Base-by-base conservation (phyloP, 495 filamentous ascomycete genomes). In the Usnea hakonensis region DNA sequence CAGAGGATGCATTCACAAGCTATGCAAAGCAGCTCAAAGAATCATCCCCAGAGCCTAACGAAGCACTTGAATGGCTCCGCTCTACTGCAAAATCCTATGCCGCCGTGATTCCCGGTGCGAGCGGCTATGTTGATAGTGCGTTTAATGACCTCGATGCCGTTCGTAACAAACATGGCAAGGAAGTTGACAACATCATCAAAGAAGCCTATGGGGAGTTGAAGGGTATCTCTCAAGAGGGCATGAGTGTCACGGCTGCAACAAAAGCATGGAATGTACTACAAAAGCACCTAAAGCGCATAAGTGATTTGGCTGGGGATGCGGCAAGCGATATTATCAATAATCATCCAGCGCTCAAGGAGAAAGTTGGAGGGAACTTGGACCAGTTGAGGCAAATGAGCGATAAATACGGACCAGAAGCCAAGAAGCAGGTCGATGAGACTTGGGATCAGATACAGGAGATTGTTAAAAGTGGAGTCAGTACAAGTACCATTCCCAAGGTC, bases 361-460 rank as follows among this genome's bases (percentile, higher is more conserved):
- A 84, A 73, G 69, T 90, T 35, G 85, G 85, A n/a, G 81, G 79
- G 6, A 79, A 80, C 54, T 71, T 83, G 40, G 76, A 85, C 38
- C 77, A 85, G 69, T 69, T 89, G 48, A 87, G 86, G 75, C 68
- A 84, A 64, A 77, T 87, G 74, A 84, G 81, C 35, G 78, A 87
- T 35, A 68, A 80, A 28, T 84, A 84, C 68, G 87, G 87, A 0
- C 86, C 85, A 0, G 82, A 88, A 65, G 85, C 85, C 0, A 85
- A 85, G 75, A 85, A 87, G 76, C 77, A 87, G 71, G 77, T 85
- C 8, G 82, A 88, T 54, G 74, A 84, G 73, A 87, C 84, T 11
- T 88, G 83, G 79, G 65, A 79, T 19, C 76, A 88, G 65, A 75
- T 87, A 54, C 71, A 71, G 58, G 77, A 82, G 30, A 79, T 87